These are phyloP conservation scores for Stemphylium beticola DNA, from an alignment of 2,329 filamentous ascomycete genomes.

Conservation along the genomic window DNA sequence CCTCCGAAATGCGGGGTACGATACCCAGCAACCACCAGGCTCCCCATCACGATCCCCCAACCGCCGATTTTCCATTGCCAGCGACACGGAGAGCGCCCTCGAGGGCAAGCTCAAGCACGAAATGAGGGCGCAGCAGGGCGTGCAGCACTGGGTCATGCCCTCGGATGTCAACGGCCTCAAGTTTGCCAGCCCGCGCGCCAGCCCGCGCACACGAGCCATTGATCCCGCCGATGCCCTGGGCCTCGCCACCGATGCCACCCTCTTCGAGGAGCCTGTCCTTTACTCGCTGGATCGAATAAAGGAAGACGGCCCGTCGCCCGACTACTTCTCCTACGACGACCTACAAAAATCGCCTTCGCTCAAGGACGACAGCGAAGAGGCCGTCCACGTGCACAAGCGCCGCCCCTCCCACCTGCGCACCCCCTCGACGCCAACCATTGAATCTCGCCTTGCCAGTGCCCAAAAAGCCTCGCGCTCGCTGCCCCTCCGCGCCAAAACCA, in stretches of 20 bases:
- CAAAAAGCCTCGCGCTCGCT: slow-evolving; percentile 17
- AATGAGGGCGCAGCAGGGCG: slow-evolving; percentile 11
- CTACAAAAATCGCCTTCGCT: slow-evolving; percentile 15
- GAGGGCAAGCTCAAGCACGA: slow-evolving; percentile 18
- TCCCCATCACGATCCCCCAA: slow-evolving; percentile 21
- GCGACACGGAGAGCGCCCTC: slow-evolving; percentile 22
- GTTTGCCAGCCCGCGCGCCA: slow-evolving; percentile 20
- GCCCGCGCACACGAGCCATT: slow-evolving; percentile 11
- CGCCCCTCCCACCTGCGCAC: slow-evolving; percentile 24
- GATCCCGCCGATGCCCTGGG: slow-evolving; percentile 21
- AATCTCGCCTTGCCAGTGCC: slow-evolving; percentile 17
- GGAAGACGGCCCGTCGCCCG: slow-evolving; percentile 13
- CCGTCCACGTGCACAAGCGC: slow-evolving; percentile 13
- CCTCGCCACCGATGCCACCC: slow-evolving; percentile 23
- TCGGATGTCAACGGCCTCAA: slow-evolving; percentile 21
- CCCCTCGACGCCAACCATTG: slow-evolving; percentile 21
- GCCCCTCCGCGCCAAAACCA: slow-evolving; percentile 24
- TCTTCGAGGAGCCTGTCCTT: slow-evolving; percentile 27
- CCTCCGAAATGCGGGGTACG: slow-evolving; percentile 27
- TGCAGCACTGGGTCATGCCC: slow-evolving; percentile 19
- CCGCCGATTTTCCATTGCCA: slow-evolving; percentile 21
- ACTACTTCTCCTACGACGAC: slow-evolving; percentile 19
- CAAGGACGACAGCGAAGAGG: slow-evolving; percentile 17
- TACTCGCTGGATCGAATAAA: slow-evolving; percentile 27
- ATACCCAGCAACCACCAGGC: slow-evolving; percentile 20